Evolutionary conservation across 1,139 yeast genomes (phyloP).

Genomic region (Geotrichum restrictum): DNA sequence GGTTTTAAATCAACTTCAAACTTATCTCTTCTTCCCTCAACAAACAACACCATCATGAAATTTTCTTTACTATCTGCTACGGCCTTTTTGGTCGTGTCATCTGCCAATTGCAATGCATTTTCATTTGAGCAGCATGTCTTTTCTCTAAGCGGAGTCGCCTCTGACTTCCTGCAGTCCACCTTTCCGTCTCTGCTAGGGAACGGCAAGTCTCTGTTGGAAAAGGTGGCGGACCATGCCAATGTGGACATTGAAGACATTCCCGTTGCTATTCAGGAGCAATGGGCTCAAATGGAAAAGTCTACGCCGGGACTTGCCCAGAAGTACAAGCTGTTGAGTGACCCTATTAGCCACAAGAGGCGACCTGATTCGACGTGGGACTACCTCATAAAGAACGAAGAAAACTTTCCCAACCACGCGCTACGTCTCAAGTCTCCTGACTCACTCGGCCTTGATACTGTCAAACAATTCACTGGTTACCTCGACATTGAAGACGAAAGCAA

Average conservation of each 20-base stretch:
- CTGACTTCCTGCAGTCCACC: slow-evolving; percentile 7
- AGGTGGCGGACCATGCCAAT: neutral
- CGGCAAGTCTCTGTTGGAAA: neutral
- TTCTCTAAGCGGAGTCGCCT: neutral
- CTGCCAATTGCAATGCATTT: neutral
- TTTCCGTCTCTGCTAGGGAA: neutral
- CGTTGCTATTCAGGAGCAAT: neutral
- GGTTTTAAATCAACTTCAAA: too few relatives aligned
- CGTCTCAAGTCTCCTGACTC: slow-evolving; percentile 52
- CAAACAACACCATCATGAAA: slow-evolving; percentile 5
- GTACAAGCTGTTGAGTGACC: neutral
- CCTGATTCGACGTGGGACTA: slow-evolving; percentile 28
- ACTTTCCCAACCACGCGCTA: slow-evolving; percentile 20
- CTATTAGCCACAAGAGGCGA: slow-evolving; percentile 5
- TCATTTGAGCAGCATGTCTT: slow-evolving; percentile 1
- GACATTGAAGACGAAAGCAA: slow-evolving; percentile 74
- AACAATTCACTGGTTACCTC: slow-evolving; percentile 83
- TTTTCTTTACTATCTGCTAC: slow-evolving; percentile 4
- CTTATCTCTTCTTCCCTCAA: too few relatives aligned
- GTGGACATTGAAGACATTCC: neutral
- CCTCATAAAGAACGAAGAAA: slow-evolving; percentile 26
- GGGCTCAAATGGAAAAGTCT: neutral
- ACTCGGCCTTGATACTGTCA: slow-evolving; percentile 66
- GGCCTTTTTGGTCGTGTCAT: neutral
- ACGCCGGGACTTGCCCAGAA: neutral